Evolutionary conservation across 306 rosid genomes (phyloP), one percentile per base, ranked within the genome.

Genomic region (Vachellia collinsii): DNA sequence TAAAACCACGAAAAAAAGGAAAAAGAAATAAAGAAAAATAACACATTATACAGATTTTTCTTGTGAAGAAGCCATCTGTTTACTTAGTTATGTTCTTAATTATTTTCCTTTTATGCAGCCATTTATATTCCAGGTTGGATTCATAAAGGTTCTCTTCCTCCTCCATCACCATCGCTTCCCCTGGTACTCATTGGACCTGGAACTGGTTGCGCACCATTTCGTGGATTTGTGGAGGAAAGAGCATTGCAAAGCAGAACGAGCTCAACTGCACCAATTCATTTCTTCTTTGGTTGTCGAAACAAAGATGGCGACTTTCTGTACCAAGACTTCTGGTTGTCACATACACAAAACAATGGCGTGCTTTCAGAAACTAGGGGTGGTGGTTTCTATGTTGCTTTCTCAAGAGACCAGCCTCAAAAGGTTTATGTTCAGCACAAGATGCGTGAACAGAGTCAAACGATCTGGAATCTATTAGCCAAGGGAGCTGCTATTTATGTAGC

Each of bases 371-470:
- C 83, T 36, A 93, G 80, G 59, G 97, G 93, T 64, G 97, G 97
- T 14, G 99, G 99, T 53, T 91, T 91, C 81, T 90, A 80, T 58
- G 96, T 87, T 38, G 97, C 99, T 66, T 95, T 95, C 89, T 95
- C 98, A 10, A 87, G 98, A 78, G 94, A 93, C 84, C 97, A 93
- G 75, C 83, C 88, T 0, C 91, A 90, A 75, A 94, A 94, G 82
- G 92, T 94, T 42, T 94, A 94, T 75, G 99, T 91, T 80, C 99
- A 95, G 85, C 94, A 95, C 74, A 95, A 91, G 88, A 90, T 95
- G 87, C 81, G 25, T 54, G 98, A 93, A 84, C 89, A 95, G 5
- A 82, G 97, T 70, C 76, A 65, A 62, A 87, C 77, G 81, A 80
- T 93, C 22, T 95, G 95, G 99, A 86, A 79, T 76, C 85, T 95